A percentile compares a stretch with the other conserved stretches of the same genome.
phyloP scores from a whole-genome alignment of 2,329 filamentous ascomycete species.

The Thelonectria discophora region DNA sequence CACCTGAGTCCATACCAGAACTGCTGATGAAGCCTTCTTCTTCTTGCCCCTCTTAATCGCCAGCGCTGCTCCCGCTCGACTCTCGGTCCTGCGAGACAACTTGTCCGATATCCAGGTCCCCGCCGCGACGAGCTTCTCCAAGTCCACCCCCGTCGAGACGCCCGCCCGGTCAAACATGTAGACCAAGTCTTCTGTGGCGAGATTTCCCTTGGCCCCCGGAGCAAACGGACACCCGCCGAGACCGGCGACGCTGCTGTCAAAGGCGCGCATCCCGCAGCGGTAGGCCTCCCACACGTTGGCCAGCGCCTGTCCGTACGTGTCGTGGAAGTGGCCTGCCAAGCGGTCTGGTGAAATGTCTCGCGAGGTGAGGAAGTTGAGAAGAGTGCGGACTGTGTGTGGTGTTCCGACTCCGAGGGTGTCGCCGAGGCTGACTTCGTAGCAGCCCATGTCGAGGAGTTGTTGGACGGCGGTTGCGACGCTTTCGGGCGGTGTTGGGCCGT shows the following conservation, averaged over 20 bases:
- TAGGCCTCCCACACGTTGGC: conserved; percentile 72
- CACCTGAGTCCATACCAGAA: conserved; percentile 14
- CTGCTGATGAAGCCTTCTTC: not conserved
- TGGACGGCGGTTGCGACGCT: conserved; percentile 49
- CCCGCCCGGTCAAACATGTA: conserved; percentile 20
- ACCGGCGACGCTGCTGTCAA: conserved; percentile 58
- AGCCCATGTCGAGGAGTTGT: conserved; percentile 67
- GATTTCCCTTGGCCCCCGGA: conserved; percentile 22
- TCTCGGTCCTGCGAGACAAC: conserved; percentile 58
- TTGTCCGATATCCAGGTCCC: conserved; percentile 66
- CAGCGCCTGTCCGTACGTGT: conserved; percentile 75
- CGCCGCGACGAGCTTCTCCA: conserved; percentile 60
- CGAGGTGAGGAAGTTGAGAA: conserved; percentile 59
- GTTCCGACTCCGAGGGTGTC: conserved; percentile 73
- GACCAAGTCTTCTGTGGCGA: conserved; percentile 18
- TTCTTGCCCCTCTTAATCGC: conserved; percentile 23
- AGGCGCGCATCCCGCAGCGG: conserved; percentile 69
- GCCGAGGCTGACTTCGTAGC: conserved; percentile 72
- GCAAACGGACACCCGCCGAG: conserved; percentile 24
- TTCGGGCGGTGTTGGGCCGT: conserved; percentile 43
- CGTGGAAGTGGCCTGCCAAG: conserved; percentile 75
- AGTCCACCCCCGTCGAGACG: conserved; percentile 57
- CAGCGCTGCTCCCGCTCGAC: conserved; percentile 56
- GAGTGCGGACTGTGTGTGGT: conserved; percentile 42
- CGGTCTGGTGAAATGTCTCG: conserved; percentile 61